Evolutionary conservation across 768 basidiomycete genomes (phyloP).

Genomic region (Russula sp.): DNA sequence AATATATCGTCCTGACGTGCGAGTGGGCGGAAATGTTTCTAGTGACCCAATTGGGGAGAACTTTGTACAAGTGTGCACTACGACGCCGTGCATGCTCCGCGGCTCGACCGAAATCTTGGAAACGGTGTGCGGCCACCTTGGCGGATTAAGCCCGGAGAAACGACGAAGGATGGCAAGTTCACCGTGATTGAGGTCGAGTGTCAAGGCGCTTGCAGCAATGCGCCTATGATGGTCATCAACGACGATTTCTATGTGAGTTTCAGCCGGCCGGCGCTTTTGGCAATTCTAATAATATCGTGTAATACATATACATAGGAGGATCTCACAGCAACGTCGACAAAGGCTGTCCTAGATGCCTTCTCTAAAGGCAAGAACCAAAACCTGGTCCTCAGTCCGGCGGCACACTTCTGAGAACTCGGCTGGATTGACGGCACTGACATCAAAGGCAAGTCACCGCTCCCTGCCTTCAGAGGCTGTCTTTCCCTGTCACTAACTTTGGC

Average conservation of each 20-base stretch:
- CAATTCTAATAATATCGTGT: slow-evolving; percentile 22
- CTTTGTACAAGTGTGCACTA: slow-evolving; percentile 98
- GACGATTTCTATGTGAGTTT: slow-evolving; percentile 91
- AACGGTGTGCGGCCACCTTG: slow-evolving; percentile 78
- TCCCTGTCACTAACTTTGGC: slow-evolving; percentile 10
- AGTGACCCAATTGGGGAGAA: slow-evolving; percentile 92
- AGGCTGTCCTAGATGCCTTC: slow-evolving; percentile 74
- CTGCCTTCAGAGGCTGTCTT: slow-evolving; percentile 5
- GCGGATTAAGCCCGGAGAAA: slow-evolving; percentile 84
- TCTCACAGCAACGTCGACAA: slow-evolving; percentile 71
- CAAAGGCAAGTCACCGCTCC: slow-evolving; percentile 50
- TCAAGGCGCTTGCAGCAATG: slow-evolving; percentile 97
- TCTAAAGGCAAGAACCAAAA: slow-evolving; percentile 79
- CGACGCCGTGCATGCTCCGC: slow-evolving; percentile 94
- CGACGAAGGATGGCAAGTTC: slow-evolving; percentile 95
- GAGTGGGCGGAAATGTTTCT: neutral
- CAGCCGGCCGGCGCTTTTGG: slow-evolving; percentile 24
- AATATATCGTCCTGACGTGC: neutral
- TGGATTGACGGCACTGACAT: slow-evolving; percentile 74
- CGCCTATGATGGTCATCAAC: slow-evolving; percentile 92
- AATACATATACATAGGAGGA: slow-evolving; percentile 64
- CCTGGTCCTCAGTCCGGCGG: slow-evolving; percentile 92
- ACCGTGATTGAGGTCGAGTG: slow-evolving; percentile 98
- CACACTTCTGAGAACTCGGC: slow-evolving; percentile 91
- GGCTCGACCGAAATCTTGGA: slow-evolving; percentile 90